These are phyloP conservation scores for Kingdonia uniflora DNA, from an alignment of 164 flowering plant genomes.

Conservation along the genomic window DNA sequence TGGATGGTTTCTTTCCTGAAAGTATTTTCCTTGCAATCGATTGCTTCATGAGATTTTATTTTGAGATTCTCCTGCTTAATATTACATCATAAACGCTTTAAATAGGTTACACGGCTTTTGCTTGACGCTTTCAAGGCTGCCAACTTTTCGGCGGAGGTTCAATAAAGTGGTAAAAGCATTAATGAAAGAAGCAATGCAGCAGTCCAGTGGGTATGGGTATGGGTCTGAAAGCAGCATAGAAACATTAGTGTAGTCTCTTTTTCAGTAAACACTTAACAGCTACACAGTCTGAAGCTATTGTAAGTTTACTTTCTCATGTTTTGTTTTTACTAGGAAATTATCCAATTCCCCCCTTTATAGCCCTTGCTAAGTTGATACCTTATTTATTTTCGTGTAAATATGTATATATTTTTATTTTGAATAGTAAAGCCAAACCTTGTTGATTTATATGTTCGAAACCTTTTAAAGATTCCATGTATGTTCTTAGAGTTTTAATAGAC, in stretches of 20 bases:
- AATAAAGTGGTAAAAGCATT: constrained; percentile 16
- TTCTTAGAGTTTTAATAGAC: too few species aligned
- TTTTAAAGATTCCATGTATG: too few species aligned
- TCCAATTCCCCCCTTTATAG: background rate
- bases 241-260: background rate
- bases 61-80: too few species aligned
- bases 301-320: background rate
- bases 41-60: background rate
- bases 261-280: background rate
- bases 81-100: too few species aligned
- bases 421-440: background rate
- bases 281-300: background rate
- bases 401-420: background rate
- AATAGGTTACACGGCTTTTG: constrained; percentile 29
- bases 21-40: background rate
- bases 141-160: constrained; percentile 26
- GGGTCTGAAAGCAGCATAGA: background rate
- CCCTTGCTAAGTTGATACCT: background rate
- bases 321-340: background rate
- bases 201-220: constrained; percentile 5
- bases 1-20: background rate
- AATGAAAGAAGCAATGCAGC: constrained; percentile 14
- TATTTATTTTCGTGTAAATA: too few species aligned
- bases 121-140: constrained; percentile 26
- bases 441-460: background rate